These are phyloP conservation scores for Stagonosporopsis chrysanthemi DNA, from an alignment of 2,329 filamentous ascomycete genomes.

Conservation along the genomic window DNA sequence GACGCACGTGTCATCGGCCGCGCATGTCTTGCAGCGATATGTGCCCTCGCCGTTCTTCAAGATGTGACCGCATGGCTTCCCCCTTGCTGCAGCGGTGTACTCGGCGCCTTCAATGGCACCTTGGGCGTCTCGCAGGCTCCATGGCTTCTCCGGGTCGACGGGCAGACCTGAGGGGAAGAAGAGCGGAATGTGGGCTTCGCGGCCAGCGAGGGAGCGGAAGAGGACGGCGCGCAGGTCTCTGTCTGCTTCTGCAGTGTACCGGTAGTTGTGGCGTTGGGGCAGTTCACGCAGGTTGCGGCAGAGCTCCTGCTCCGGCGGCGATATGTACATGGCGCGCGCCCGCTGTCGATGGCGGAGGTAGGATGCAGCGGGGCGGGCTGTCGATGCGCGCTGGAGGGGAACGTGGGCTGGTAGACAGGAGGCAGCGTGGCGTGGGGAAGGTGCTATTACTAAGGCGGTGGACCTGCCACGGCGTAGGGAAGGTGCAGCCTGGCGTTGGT, in stretches of 20 bases:
- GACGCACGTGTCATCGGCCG: conserved; percentile 92
- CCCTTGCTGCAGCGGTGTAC: conserved; percentile 88
- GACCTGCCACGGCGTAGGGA: conserved; percentile 26
- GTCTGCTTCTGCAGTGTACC: conserved; percentile 75
- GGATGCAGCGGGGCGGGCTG: conserved; percentile 23
- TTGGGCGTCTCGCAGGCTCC: conserved; percentile 86
- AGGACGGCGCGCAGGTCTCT: conserved; percentile 78
- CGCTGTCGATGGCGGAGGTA: conserved; percentile 17
- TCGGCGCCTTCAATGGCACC: conserved; percentile 93
- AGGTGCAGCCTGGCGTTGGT: conserved; percentile 3
- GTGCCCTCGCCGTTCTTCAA: conserved; percentile 94
- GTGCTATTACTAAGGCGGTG: conserved; percentile 18
- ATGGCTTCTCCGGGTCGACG: conserved; percentile 60
- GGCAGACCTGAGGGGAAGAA: conserved; percentile 83
- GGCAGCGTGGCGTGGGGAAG: not conserved
- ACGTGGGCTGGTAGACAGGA: not conserved
- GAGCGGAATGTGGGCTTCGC: conserved; percentile 75
- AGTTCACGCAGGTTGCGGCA: conserved; percentile 82
- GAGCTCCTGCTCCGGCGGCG: conserved; percentile 76
- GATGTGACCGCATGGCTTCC: conserved; percentile 95
- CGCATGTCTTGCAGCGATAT: conserved; percentile 93
- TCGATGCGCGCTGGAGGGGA: conserved; percentile 1
- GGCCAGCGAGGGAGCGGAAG: conserved; percentile 85
- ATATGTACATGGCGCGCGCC: conserved; percentile 53
- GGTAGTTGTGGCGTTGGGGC: conserved; percentile 75